Evolutionary conservation across 495 filamentous ascomycete species (phyloP), one percentile per base, ranked within the genome.

Genomic region (Talaromyces stipitatus): DNA sequence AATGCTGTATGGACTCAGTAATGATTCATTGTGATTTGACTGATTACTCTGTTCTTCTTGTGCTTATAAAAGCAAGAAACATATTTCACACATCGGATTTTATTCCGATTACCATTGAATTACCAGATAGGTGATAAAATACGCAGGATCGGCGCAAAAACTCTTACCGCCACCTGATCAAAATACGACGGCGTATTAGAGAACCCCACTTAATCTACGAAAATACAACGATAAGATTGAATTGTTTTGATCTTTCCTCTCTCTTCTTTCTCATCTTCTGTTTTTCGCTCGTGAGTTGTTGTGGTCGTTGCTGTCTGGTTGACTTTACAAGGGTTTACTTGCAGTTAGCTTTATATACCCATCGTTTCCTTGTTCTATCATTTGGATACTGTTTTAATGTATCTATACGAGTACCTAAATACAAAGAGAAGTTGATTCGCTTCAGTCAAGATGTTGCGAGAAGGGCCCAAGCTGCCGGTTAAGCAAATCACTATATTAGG

Each of bases 401-500:
- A 38, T 38, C 36, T 41, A 41, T 41, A 18, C 36, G 18, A 18
- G 16, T 7, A 48, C 45, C 24, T 48, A 48, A 18, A 48, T 48
- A 20, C 12, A 48, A 12, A 48, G 12, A 11, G 22, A 48, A 26
- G 20, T 47, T 26, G 45, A 26, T 23, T 26, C 24, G 1, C 12
- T 26, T 2, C 6, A 48, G 14, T 4, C 22, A 38, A 33, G 33
- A 69, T 64, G 61, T 58, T 64, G 61, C 64, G 67, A 41, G 68
- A 61, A 55, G 57, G 65, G 36, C 69, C 72, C 18, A 70, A 66
- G 64, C 70, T 80, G 72, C 77, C 77, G 4, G 68, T 76, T 3
- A 74, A 68, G 71, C 77, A 80, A 65, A 69, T 80, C 18, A 63
- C 83, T 10, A 86, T 89, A 65, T 75, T 89, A 41, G 82, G 85